phyloP scores from a whole-genome alignment of 2,329 filamentous ascomycete genomes.

The Hypoxylon sp. region DNA sequence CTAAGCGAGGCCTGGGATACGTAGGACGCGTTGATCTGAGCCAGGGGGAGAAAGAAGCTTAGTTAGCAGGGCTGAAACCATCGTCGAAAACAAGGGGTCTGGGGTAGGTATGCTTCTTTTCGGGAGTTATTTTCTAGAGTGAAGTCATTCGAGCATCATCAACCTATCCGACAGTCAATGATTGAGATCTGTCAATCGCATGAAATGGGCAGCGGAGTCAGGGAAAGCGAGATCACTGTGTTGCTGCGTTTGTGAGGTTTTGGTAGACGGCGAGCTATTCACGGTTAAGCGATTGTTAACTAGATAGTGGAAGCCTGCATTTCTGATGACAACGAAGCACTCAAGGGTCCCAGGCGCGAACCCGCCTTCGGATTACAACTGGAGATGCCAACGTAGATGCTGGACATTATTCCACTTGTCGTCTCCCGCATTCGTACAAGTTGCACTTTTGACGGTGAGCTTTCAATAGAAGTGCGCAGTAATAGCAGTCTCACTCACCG shows the following conservation, averaged over 20 bases:
- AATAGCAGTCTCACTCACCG: slow-evolving; percentile 31
- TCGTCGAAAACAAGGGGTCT: slow-evolving; percentile 18
- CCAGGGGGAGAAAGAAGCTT: slow-evolving; percentile 19
- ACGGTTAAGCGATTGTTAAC: slow-evolving; percentile 8
- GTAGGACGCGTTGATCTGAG: slow-evolving; percentile 38
- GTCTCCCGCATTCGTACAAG: slow-evolving; percentile 5
- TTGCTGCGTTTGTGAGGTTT: background rate
- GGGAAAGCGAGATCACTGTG: background rate
- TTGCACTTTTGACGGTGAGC: slow-evolving; percentile 3
- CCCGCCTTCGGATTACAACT: slow-evolving; percentile 5
- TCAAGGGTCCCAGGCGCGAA: background rate
- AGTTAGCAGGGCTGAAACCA: slow-evolving; percentile 43
- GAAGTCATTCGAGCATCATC: slow-evolving; percentile 24
- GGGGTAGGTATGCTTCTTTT: slow-evolving; percentile 4
- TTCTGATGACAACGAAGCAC: slow-evolving; percentile 1
- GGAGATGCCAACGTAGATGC: slow-evolving; percentile 8
- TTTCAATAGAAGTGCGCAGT: slow-evolving; percentile 5
- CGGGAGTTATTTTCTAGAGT: background rate
- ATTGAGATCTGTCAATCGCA: slow-evolving; percentile 20
- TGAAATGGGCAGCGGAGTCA: slow-evolving; percentile 3
- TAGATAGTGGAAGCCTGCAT: slow-evolving; percentile 2
- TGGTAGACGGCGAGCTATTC: slow-evolving; percentile 5
- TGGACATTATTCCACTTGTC: slow-evolving; percentile 6
- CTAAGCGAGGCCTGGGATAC: slow-evolving; percentile 30
- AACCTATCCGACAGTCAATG: slow-evolving; percentile 4